Evolutionary conservation across 176 grass and related monocot species (phyloP).

Genomic region (Thalia dealbata): DNA sequence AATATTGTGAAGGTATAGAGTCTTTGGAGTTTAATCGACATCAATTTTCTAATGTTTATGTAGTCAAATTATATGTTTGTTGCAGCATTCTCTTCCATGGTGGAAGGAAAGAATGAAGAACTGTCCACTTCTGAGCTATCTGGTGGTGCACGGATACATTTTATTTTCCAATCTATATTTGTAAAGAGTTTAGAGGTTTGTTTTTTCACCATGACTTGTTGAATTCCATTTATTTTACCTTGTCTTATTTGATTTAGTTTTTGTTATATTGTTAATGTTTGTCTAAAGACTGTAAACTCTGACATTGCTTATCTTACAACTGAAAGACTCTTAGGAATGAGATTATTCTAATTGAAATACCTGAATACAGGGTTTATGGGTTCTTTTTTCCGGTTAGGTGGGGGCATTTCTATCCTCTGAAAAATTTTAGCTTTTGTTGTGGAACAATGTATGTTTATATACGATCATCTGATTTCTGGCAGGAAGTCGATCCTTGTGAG

Average conservation of each 20-base stretch:
- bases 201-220: neutral
- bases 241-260: neutral
- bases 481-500: slow-evolving; percentile 92
- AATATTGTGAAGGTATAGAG: slow-evolving; percentile 90
- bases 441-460: neutral
- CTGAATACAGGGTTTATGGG: neutral
- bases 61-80: neutral
- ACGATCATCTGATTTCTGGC: slow-evolving; percentile 15
- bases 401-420: neutral
- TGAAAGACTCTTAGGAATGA: slow-evolving; percentile 2
- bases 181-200: slow-evolving; percentile 82
- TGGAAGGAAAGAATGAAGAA: slow-evolving; percentile 82
- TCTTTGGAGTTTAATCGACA: neutral
- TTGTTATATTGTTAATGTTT: too few species aligned
- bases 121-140: slow-evolving; percentile 79
- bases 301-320: neutral
- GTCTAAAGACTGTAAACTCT: too few species aligned
- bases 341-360: too few species aligned
- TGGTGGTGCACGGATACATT: slow-evolving; percentile 92
- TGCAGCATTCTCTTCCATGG: slow-evolving; percentile 85
- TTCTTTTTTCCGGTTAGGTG: neutral
- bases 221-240: neutral
- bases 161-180: slow-evolving; percentile 98
- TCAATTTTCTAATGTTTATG: neutral
- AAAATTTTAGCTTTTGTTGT: neutral